phyloP scores from a whole-genome alignment of 768 basidiomycete genomes.

The Phaeotremella fagi region DNA sequence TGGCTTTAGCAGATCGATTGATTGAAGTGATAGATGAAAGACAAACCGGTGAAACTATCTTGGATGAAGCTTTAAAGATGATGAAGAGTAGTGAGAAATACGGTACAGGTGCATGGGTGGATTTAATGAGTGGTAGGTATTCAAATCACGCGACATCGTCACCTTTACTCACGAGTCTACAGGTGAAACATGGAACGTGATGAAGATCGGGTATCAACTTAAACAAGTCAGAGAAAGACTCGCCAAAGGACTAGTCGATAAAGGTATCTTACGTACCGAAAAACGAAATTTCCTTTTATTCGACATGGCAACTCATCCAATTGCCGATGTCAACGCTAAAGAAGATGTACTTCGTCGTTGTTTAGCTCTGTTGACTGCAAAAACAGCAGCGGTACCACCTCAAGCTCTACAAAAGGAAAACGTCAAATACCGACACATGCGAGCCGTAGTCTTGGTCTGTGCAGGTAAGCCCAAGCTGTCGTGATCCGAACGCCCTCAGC shows the following conservation, averaged over 20 bases:
- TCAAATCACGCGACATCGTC: background rate
- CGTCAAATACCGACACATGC: constrained; percentile 69
- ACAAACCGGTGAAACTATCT: constrained; percentile 90
- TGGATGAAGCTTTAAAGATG: constrained; percentile 93
- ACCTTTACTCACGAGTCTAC: background rate
- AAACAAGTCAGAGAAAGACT: constrained; percentile 97
- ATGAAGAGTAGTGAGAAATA: constrained; percentile 73
- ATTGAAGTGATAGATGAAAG: constrained; percentile 88
- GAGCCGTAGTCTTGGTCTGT: constrained; percentile 81
- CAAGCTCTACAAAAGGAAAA: constrained; percentile 67
- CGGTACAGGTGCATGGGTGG: constrained; percentile 91
- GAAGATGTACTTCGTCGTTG: constrained; percentile 74
- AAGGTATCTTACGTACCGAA: constrained; percentile 96
- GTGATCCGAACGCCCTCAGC: background rate
- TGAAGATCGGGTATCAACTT: constrained; percentile 98
- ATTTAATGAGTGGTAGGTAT: constrained; percentile 80
- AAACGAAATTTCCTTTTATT: constrained; percentile 98
- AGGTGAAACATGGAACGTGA: constrained; percentile 99
- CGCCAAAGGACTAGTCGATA: constrained; percentile 94
- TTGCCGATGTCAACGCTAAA: constrained; percentile 86
- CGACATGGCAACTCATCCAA: constrained; percentile 99
- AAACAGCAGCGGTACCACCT: constrained; percentile 73
- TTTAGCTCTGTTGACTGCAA: constrained; percentile 71
- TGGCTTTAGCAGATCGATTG: constrained; percentile 72
- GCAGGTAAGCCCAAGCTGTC: constrained; percentile 49